A percentile compares a stretch with the other conserved stretches of the same genome.
Conservation (phyloP, 345 rosid species). For the Euclidium syriacum region DNA sequence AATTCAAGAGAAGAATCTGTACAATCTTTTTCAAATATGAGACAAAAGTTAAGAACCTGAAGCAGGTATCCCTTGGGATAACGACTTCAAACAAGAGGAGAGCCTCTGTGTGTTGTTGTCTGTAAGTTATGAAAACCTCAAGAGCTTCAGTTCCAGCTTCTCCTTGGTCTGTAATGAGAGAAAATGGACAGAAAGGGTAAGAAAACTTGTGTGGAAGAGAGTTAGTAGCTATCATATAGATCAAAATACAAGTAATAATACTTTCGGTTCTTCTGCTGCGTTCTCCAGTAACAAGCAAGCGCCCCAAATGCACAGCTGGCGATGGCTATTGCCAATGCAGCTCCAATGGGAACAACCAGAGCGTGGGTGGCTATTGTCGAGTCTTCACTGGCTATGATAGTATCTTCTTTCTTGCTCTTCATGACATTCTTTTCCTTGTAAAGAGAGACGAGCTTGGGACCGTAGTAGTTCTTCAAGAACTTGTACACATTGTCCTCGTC, state of each 20-base stretch:
- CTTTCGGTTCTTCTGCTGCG: conserved; percentile 96
- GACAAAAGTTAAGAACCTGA: conserved; percentile 15
- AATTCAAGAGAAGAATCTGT: conserved; percentile 9
- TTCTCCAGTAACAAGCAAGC: conserved; percentile 96
- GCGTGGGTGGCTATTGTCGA: conserved; percentile 60
- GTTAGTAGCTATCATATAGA: conserved; percentile 20
- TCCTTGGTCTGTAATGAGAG: conserved; percentile 29
- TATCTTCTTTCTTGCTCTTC: conserved; percentile 40
- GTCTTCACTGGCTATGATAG: conserved; percentile 41
- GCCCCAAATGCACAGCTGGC: conserved; percentile 99
- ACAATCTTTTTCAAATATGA: conserved; percentile 14
- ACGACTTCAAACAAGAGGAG: conserved; percentile 6
- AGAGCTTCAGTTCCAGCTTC: conserved; percentile 28
- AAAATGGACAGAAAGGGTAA: conserved; percentile 1
- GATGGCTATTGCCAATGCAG: conserved; percentile 95
- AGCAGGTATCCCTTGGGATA: conserved; percentile 16
- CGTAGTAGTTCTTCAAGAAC: conserved; percentile 67
- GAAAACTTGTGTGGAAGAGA: background rate
- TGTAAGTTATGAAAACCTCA: conserved; percentile 7
- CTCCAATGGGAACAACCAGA: conserved; percentile 84
- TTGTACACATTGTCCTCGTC: conserved; percentile 59
- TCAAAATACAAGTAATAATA: conserved; percentile 57
- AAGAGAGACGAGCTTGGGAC: conserved; percentile 54
- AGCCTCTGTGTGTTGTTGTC: conserved; percentile 11
- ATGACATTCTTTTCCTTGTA: conserved; percentile 52